phyloP scores from a whole-genome alignment of 2,329 filamentous ascomycete genomes.

The Calonectria multiphialidica region DNA sequence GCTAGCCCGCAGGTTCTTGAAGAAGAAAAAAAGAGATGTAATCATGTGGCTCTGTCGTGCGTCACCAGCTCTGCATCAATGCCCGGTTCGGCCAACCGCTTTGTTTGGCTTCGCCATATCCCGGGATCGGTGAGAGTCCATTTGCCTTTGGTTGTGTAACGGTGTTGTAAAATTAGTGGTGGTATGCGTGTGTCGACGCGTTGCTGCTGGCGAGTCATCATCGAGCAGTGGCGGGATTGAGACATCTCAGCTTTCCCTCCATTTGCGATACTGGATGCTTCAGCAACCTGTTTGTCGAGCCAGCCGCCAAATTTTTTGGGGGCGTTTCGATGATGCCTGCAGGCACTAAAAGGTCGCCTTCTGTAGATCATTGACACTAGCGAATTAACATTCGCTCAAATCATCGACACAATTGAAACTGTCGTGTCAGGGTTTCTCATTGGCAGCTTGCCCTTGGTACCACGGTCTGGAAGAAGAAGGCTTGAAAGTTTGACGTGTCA shows the following conservation, averaged over 20 bases:
- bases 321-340: too few species aligned
- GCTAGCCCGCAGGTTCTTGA: background rate
- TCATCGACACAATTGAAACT: background rate
- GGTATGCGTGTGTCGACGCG: background rate
- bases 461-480: background rate
- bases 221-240: background rate
- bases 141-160: background rate
- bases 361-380: background rate
- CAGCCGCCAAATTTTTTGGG: background rate
- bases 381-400: background rate
- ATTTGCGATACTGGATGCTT: background rate
- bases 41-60: conserved; percentile 1
- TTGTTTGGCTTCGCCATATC: background rate
- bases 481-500: conserved; percentile 3
- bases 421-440: background rate
- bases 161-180: background rate
- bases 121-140: background rate
- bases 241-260: too few species aligned
- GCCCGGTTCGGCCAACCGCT: background rate
- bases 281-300: background rate
- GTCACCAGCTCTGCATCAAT: background rate
- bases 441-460: background rate
- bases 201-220: background rate
- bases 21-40: background rate
- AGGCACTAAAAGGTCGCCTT: background rate